Evolutionary conservation across 768 basidiomycete species (phyloP).

Genomic region (Butyriboletus loyo): DNA sequence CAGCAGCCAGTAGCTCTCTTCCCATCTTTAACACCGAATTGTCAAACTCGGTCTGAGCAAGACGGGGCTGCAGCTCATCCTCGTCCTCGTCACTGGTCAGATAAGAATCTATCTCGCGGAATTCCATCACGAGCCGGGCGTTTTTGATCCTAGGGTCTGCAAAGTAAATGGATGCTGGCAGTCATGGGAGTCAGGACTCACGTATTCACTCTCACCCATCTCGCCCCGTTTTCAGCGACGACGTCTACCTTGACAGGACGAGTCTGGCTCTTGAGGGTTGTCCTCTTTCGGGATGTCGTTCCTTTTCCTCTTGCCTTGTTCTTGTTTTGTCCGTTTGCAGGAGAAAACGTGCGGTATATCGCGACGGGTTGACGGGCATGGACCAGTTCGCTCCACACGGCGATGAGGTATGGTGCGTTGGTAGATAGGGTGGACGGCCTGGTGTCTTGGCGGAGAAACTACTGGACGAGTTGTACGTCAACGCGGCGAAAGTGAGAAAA

Average conservation of each 20-base stretch:
- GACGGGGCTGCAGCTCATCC: conserved; percentile 42
- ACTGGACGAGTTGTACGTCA: conserved; percentile 38
- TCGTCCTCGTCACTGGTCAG: conserved; percentile 48
- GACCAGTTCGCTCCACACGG: conserved; percentile 79
- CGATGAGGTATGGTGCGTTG: conserved; percentile 76
- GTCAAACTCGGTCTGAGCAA: conserved; percentile 55
- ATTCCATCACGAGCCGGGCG: conserved; percentile 71
- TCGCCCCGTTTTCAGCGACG: conserved; percentile 67
- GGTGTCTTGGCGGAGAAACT: conserved; percentile 51
- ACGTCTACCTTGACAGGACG: conserved; percentile 70
- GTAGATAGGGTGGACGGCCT: conserved; percentile 37
- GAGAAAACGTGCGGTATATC: conserved; percentile 53
- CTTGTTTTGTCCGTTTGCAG: background rate
- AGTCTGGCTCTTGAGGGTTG: background rate
- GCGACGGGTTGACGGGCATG: conserved; percentile 57
- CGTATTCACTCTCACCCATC: conserved; percentile 90
- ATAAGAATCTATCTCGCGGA: conserved; percentile 83
- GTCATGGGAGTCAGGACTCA: conserved; percentile 37
- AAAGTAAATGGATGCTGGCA: background rate
- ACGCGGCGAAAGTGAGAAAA: background rate
- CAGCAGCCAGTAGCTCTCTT: conserved; percentile 61
- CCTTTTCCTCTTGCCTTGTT: background rate
- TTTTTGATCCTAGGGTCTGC: conserved; percentile 65
- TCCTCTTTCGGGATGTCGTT: background rate
- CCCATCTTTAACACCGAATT: conserved; percentile 76